Evolutionary conservation across 2,329 filamentous ascomycete species (phyloP).

Genomic region (Hypomyces perniciosus): DNA sequence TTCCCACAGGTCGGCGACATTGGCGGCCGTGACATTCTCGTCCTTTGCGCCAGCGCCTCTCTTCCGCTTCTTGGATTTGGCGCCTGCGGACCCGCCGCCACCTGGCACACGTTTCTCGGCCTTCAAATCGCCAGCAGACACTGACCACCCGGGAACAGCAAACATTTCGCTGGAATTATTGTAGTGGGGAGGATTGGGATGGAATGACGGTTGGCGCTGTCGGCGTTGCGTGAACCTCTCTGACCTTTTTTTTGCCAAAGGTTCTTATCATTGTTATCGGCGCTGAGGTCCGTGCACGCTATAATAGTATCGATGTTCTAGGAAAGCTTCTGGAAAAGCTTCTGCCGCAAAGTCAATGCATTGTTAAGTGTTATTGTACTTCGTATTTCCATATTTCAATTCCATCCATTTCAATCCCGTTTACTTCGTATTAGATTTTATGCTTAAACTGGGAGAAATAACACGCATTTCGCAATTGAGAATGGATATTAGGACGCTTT

Average conservation of each 20-base stretch:
- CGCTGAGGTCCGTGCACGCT: not conserved
- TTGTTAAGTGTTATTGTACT: too few relatives aligned
- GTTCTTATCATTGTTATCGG: not conserved
- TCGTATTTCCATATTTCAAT: too few relatives aligned
- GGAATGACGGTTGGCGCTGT: not conserved
- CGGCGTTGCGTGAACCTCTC: not conserved
- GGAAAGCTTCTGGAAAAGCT: not conserved
- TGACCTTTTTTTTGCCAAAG: slow-evolving; percentile 1
- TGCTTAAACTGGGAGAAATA: too few relatives aligned
- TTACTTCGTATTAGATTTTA: too few relatives aligned
- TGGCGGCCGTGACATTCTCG: slow-evolving; percentile 55
- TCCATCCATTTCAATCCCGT: too few relatives aligned
- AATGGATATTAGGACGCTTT: too few relatives aligned
- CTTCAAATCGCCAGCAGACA: slow-evolving; percentile 67
- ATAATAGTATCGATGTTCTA: not conserved
- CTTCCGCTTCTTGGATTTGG: slow-evolving; percentile 56
- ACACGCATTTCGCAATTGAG: too few relatives aligned
- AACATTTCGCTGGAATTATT: slow-evolving; percentile 57
- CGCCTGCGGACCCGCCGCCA: slow-evolving; percentile 28
- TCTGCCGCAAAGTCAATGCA: too few relatives aligned
- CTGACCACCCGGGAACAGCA: slow-evolving; percentile 86
- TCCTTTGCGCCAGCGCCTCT: slow-evolving; percentile 21
- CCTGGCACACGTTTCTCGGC: slow-evolving; percentile 48
- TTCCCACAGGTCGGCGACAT: slow-evolving; percentile 74
- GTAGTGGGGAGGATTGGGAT: not conserved